Base-by-base conservation (phyloP, 2,329 filamentous ascomycete species). In the Ceratocystis diversiconidia region DNA sequence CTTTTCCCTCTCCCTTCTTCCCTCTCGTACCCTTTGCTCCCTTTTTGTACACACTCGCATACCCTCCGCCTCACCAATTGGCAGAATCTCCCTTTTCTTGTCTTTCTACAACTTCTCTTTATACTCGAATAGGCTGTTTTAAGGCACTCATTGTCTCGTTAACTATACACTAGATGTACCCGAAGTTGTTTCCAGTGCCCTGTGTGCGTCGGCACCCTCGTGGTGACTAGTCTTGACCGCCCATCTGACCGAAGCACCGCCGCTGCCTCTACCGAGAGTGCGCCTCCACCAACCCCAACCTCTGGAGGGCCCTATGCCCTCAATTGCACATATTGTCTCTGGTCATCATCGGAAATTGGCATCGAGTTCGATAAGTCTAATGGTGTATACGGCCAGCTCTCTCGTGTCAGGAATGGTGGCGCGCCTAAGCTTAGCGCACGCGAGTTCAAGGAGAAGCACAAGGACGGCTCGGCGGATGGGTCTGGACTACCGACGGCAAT, bases 151-250 rank as follows among this genome's bases (percentile, higher is more conserved):
- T 17, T 17, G 25, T 59, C 12, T 59, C 52, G 52, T 28, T 59
- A 59, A 59, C 52, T 36, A 19, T 4, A 32, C 52, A 12, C 52
- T 68, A 92, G 91, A 73, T 96, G 94, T 74, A 92, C 90, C 19
- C 83, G 94, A 70, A 96, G 92, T 73, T 99, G 94, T 76, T 97
- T 94, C 78, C 90, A 95, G 73, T 99, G 94, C 71, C 94, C 94
- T 0, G 79, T 92, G 69, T 99, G 94, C 74, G 85, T 89, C 32
- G 85, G 90, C 0, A 65, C 66, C 15, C 81, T 97, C 50, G 81
- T 85, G 22, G 85, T 94, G 63, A 88, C 85, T 64, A 85, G 85
- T 22, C 76, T 92, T 68, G 87, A 91, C 65, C 77, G 80, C 44
- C 73, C 79, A 1, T 73, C 78, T 30, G 79, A 80, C 74, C 69